These are phyloP conservation scores for Boeremia exigua DNA, from an alignment of 2,329 filamentous ascomycete genomes.

Conservation along the genomic window DNA sequence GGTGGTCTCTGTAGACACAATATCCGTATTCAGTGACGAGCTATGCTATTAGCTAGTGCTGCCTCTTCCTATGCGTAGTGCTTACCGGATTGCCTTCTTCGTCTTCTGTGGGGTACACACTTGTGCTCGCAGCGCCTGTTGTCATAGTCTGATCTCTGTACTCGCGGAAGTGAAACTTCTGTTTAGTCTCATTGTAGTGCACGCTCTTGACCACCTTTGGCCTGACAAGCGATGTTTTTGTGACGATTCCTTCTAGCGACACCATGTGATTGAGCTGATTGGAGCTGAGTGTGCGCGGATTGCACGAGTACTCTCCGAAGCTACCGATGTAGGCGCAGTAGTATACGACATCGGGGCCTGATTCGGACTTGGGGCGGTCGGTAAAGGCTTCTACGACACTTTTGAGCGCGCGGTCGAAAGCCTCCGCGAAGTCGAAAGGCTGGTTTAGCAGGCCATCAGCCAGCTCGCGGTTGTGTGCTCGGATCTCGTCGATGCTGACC, in stretches of 20 bases:
- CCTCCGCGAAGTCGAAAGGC: conserved; percentile 86
- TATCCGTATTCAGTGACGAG: conserved; percentile 95
- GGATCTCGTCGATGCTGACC: conserved; percentile 80
- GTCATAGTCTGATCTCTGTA: conserved; percentile 99
- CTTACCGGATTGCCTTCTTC: conserved; percentile 82
- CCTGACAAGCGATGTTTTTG: conserved; percentile 90
- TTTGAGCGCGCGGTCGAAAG: conserved; percentile 90
- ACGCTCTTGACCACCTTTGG: conserved; percentile 99
- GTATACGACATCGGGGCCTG: conserved; percentile 77
- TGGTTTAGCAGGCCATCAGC: conserved; percentile 79
- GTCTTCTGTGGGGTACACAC: conserved; percentile 93
- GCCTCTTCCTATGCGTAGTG: neutral
- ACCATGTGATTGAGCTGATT: conserved; percentile 95
- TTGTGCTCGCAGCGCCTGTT: conserved; percentile 81
- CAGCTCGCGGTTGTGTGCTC: conserved; percentile 83
- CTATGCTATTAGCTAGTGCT: conserved; percentile 33
- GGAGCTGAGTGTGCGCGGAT: conserved; percentile 89
- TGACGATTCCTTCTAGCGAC: conserved; percentile 96
- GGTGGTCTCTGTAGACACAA: conserved; percentile 93
- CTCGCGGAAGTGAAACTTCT: conserved; percentile 85
- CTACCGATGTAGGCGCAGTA: conserved; percentile 98
- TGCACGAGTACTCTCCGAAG: conserved; percentile 94
- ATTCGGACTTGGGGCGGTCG: conserved; percentile 76
- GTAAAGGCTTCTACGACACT: conserved; percentile 83
- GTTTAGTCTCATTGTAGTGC: conserved; percentile 88